Conservation (phyloP, 2,329 filamentous ascomycete species). For the Nemania sp. region DNA sequence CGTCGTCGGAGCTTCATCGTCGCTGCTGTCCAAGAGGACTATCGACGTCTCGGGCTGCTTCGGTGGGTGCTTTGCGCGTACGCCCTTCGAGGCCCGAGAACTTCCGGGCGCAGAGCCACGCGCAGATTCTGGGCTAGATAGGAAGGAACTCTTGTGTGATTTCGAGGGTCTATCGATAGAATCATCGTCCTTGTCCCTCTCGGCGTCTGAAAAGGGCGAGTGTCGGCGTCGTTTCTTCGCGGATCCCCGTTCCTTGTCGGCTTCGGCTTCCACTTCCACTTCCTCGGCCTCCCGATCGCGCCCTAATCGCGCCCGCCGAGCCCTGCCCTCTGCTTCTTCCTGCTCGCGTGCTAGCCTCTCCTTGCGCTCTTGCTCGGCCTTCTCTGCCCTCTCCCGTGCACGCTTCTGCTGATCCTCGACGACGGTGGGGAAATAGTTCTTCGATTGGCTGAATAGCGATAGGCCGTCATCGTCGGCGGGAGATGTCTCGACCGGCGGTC, state of each 20-base stretch:
- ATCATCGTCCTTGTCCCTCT: constrained; percentile 22
- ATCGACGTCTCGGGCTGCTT: constrained; percentile 16
- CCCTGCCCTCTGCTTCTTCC: constrained; percentile 26
- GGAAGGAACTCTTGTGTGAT: constrained; percentile 23
- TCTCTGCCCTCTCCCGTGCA: constrained; percentile 35
- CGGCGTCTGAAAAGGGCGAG: constrained; percentile 15
- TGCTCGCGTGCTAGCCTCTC: constrained; percentile 27
- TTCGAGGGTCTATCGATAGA: constrained; percentile 27
- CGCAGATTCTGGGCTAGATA: constrained; percentile 21
- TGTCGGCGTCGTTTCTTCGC: constrained; percentile 33
- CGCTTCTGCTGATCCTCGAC: constrained; percentile 46
- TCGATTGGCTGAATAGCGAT: constrained; percentile 55
- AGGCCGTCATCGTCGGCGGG: constrained; percentile 46
- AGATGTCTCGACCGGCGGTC: constrained; percentile 36
- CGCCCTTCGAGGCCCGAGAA: constrained; percentile 7
- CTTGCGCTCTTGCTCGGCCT: constrained; percentile 34
- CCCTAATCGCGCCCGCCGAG: constrained; percentile 12
- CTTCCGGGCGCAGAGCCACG: constrained; percentile 2
- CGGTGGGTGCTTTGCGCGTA: not conserved
- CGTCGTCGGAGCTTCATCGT: constrained; percentile 29
- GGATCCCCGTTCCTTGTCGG: constrained; percentile 10
- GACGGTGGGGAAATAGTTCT: constrained; percentile 53
- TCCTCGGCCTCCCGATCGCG: constrained; percentile 14
- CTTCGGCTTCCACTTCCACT: not conserved
- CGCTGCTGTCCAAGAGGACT: constrained; percentile 37